Base-by-base conservation (phyloP, 768 basidiomycete species). In the Trametes meyenii region DNA sequence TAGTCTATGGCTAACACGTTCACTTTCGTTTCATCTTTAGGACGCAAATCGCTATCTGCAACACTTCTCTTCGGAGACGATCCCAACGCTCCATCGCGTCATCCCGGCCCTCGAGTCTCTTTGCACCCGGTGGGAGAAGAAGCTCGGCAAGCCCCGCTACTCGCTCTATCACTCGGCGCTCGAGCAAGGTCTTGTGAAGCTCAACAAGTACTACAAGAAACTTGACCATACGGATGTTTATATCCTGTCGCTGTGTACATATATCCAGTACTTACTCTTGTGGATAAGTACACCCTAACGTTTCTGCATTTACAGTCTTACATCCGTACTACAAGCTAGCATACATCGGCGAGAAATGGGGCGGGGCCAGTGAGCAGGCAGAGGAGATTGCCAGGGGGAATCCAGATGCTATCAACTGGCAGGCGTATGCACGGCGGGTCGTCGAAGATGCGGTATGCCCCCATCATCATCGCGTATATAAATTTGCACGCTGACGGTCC, bases 41-140 rank as follows among this genome's bases (percentile, higher is more conserved):
- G 43, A 44, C n/a, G 43, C 43, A 10, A 44, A n/a, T 21, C 43
- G 43, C 6, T 44, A 44, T 19, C 43, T n/a, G 2, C 10, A 44
- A 19, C 23, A 42, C 21, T 74, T 76, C 51, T 75, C 70, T 0
- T 55, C 71, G 0, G 70, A 73, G 11, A 24, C 52, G 4, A 57
- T 61, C 0, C 69, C 69, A 0, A 75, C 72, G 0, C 65, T 76
- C 0, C 74, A 66, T 58, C 51, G 42, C 3, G 70, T 66, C 0
- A 69, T 76, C 6, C 72, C 71, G 3, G 65, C 68, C 0, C 42
- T 76, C 7, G 70, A 76, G 43, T 61, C 68, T 1, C 66, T 76
- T 0, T 71, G 64, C 11, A 65, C 69, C 0, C 60, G 65, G 1
- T 75, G 72, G 73, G 73, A 73, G 19, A 58, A 42, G 14, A 75